These are phyloP conservation scores for Ustilago bromivora DNA, from an alignment of 1,284 basidiomycete genomes.

Conservation along the genomic window DNA sequence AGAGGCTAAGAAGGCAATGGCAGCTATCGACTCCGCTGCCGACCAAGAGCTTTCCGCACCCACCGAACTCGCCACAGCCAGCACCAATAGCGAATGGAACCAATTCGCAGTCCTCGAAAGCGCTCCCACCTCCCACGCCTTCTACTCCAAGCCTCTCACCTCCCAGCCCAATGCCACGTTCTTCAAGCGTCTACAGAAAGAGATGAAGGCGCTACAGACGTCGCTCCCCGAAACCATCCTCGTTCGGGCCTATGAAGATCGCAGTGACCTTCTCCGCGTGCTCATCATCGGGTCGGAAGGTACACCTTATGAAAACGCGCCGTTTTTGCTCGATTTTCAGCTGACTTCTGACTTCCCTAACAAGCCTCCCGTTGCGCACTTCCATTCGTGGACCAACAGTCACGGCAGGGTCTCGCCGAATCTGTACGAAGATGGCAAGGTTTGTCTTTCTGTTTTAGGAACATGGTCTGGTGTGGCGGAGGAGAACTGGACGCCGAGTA, in stretches of 20 bases:
- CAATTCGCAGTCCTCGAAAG: constrained; percentile 55
- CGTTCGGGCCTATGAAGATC: constrained; percentile 76
- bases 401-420: constrained; percentile 82
- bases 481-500: constrained; percentile 73
- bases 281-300: constrained; percentile 92
- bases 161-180: constrained; percentile 75
- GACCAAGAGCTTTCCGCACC: constrained; percentile 19
- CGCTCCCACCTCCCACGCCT: constrained; percentile 53
- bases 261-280: constrained; percentile 84
- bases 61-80: constrained; percentile 24
- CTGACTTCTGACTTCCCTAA: constrained; percentile 81
- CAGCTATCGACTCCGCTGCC: constrained; percentile 8
- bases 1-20: constrained; percentile 8
- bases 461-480: constrained; percentile 81
- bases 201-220: constrained; percentile 82
- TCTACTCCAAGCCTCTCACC: constrained; percentile 26
- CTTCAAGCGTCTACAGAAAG: constrained; percentile 80
- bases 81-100: constrained; percentile 32
- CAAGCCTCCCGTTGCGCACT: constrained; percentile 87
- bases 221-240: constrained; percentile 74
- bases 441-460: constrained; percentile 89
- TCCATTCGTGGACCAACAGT: constrained; percentile 92
- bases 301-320: constrained; percentile 86
- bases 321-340: constrained; percentile 94
- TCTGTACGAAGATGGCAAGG: constrained; percentile 94